These are phyloP conservation scores for Isatis tinctoria DNA, from an alignment of 345 rosid genomes.

Conservation along the genomic window DNA sequence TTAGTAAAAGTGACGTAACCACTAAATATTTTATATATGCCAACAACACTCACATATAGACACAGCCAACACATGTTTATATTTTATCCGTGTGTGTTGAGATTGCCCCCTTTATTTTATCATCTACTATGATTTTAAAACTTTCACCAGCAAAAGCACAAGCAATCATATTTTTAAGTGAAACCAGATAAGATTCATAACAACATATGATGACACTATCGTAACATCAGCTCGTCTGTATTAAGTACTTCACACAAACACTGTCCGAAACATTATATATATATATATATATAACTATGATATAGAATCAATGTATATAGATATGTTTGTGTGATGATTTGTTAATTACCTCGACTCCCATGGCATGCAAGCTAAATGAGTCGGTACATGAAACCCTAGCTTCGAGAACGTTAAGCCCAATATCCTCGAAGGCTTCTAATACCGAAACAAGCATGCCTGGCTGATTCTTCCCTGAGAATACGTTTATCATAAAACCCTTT, in stretches of 20 bases:
- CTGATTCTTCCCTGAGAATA: slow-evolving; percentile 54
- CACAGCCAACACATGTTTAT: neutral
- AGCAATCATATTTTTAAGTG: neutral
- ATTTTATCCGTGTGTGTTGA: slow-evolving; percentile 14
- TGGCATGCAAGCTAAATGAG: slow-evolving; percentile 62
- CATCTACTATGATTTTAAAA: neutral
- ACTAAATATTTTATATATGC: neutral
- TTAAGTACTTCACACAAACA: neutral
- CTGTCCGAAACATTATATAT: neutral
- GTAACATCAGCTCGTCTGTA: neutral
- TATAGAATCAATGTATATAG: neutral
- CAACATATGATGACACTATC: neutral
- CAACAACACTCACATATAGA: neutral
- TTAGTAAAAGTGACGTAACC: slow-evolving; percentile 8
- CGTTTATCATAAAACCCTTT: slow-evolving; percentile 69
- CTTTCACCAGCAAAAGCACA: neutral
- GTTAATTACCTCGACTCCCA: slow-evolving; percentile 63
- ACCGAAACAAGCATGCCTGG: slow-evolving; percentile 76
- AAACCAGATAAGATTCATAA: neutral
- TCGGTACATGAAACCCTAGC: slow-evolving; percentile 96
- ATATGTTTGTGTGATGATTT: neutral
- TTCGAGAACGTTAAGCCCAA: slow-evolving; percentile 71
- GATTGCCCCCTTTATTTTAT: neutral
- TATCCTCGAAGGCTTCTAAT: slow-evolving; percentile 79
- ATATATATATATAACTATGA: neutral